Evolutionary conservation across 257 asterid genomes (phyloP).

Genomic region (Oldenlandia corymbosa): DNA sequence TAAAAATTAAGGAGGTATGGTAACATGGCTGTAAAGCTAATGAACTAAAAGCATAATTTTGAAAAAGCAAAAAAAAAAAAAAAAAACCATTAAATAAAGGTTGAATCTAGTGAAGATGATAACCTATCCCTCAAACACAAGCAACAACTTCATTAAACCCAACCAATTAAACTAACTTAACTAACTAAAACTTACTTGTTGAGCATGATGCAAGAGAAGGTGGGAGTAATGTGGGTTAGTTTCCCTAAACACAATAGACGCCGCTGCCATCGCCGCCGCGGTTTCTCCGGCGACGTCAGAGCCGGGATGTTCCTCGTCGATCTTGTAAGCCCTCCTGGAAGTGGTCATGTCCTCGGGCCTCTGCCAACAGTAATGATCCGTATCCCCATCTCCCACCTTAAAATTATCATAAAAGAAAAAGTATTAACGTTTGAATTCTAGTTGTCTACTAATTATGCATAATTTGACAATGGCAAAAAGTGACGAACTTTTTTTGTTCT

Average conservation of each 20-base stretch:
- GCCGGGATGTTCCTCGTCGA: slow-evolving; percentile 68
- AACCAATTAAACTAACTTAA: slow-evolving; percentile 18
- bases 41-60: no score
- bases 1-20: no score
- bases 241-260: slow-evolving; percentile 53
- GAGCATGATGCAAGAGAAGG: slow-evolving; percentile 58
- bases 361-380: slow-evolving; percentile 85
- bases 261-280: slow-evolving; percentile 86
- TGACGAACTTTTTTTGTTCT: no score
- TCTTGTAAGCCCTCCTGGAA: slow-evolving; percentile 61
- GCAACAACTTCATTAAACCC: slow-evolving; percentile 26
- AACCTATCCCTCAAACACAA: slow-evolving; percentile 29
- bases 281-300: slow-evolving; percentile 74
- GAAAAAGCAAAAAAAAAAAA: no score
- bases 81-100: no score
- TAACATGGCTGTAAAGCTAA: no score
- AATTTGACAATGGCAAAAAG: no score
- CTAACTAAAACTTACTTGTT: slow-evolving; percentile 34
- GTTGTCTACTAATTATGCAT: no score
- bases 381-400: slow-evolving; percentile 78
- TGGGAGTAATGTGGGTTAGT: slow-evolving; percentile 53
- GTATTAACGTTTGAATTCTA: background rate
- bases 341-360: slow-evolving; percentile 87
- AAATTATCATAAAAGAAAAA: background rate
- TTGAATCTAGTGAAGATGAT: slow-evolving; percentile 11